Conservation (phyloP, 257 asterid genomes). For the Solanum gandarillasii region DNA sequence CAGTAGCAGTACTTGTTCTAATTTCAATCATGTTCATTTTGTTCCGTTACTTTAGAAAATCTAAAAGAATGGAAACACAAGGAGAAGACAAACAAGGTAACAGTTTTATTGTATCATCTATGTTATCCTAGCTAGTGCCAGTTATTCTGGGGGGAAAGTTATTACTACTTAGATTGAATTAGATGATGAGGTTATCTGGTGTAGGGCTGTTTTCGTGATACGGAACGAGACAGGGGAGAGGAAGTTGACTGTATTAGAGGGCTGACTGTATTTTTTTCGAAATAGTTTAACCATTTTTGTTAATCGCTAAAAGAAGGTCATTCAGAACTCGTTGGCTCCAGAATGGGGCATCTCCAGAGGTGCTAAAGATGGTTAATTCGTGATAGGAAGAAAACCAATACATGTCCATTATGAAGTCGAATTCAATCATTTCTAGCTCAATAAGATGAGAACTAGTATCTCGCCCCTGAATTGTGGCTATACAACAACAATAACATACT, state of each 20-base stretch:
- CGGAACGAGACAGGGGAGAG: not conserved
- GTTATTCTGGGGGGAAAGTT: not conserved
- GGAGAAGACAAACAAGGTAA: slow-evolving; percentile 1
- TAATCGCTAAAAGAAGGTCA: not conserved
- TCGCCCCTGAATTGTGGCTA: not conserved
- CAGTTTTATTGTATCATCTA: not conserved
- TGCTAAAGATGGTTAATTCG: not conserved
- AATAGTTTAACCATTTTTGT: not conserved
- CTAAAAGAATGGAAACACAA: slow-evolving; percentile 6
- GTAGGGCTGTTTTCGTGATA: not conserved
- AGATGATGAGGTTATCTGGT: not conserved
- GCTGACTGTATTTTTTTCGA: not conserved
- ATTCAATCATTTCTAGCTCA: not conserved
- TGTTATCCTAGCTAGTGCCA: not conserved
- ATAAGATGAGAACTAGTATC: not conserved
- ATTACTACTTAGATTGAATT: not conserved
- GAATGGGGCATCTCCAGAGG: not conserved
- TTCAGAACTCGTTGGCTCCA: not conserved
- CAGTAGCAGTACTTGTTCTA: slow-evolving; percentile 25
- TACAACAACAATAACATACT: not conserved
- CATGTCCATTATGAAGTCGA: not conserved
- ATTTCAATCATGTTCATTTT: slow-evolving; percentile 20
- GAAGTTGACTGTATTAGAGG: not conserved
- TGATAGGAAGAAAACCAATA: not conserved
- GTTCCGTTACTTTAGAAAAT: slow-evolving; percentile 17